phyloP scores from a whole-genome alignment of 805 yeast species.

The Millerozyma miso region DNA sequence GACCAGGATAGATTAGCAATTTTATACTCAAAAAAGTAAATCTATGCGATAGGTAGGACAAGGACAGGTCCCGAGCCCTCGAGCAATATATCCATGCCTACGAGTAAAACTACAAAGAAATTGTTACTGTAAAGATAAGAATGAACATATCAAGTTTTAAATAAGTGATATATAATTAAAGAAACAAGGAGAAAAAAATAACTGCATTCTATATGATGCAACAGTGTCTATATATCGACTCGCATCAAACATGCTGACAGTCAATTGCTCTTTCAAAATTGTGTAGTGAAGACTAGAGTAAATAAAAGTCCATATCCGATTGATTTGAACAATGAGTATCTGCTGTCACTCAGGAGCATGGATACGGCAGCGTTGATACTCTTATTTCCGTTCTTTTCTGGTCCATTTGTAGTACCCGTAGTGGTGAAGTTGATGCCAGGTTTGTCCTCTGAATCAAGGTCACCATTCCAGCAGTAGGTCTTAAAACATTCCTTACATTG shows the following conservation, averaged over 20 bases:
- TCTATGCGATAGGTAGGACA: not conserved
- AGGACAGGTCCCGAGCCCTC: no score
- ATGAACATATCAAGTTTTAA: no score
- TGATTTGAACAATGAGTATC: slow-evolving; percentile 8
- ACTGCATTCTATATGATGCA: no score
- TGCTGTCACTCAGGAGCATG: slow-evolving; percentile 7
- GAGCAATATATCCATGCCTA: no score
- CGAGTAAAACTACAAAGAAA: no score
- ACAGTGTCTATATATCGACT: no score
- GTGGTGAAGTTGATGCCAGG: slow-evolving; percentile 24
- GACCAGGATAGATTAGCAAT: not conserved
- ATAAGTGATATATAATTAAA: no score
- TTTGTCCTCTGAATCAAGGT: slow-evolving; percentile 11
- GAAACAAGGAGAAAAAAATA: no score
- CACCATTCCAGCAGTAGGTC: slow-evolving; percentile 74
- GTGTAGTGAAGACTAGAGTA: slow-evolving; percentile 11
- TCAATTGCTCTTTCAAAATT: no score
- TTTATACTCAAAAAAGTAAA: not conserved
- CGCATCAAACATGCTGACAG: no score
- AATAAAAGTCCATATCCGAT: slow-evolving; percentile 20
- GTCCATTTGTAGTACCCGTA: slow-evolving; percentile 25
- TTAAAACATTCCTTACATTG: slow-evolving; percentile 72
- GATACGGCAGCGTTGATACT: slow-evolving; percentile 15
- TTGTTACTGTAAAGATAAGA: no score
- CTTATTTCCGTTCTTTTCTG: slow-evolving; percentile 17